Base-by-base conservation (phyloP, 1,284 basidiomycete species). In the Exsudoporus floridanus region DNA sequence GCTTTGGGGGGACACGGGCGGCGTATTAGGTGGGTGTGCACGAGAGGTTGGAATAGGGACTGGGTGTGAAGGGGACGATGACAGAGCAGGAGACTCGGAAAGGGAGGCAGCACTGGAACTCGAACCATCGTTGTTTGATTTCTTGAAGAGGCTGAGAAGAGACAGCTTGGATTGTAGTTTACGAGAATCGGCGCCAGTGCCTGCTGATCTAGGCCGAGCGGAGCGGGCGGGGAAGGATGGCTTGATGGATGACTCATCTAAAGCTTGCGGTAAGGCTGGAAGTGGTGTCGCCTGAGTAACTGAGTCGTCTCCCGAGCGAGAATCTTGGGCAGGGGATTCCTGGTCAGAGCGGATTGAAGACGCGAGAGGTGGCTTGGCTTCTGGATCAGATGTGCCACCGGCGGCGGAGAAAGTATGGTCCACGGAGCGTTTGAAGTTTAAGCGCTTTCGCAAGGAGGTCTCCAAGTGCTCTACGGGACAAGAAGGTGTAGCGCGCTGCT, bases 121-220 rank as follows among this genome's bases (percentile, higher is more conserved):
- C 46, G 67, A 72, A 21, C 70, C 60, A 16, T 76, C 77, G 21
- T 54, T 60, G 27, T 67, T 70, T 0, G 69, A 54, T 59, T 75
- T 77, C 70, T 72, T 77, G 68, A 80, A 79, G 23, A 80, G 71
- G 48, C 70, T 73, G 28, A 79, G 67, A 42, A 79, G 68, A 23
- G 74, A 74, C 12, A 75, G 59, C 56, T 74, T 74, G 49, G 71
- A 68, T 3, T 70, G 65, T 2, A 75, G 60, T 47, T 70, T 74
- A 45, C 74, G 71, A 25, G 71, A 54, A 16, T 78, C 77, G 16
- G 76, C 73, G 35, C 77, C 77, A 12, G 72, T 77, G 5, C 76
- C 78, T 21, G 77, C 78, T 30, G 77, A 79, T 55, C 74, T 71
- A n/a, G 77, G 77, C 48, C 78, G 63, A 38, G 62, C 63, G 16